Evolutionary conservation across 225 moss, liverwort and hornwort genomes (phyloP).

Genomic region (Pseudoscleropodium purum): DNA sequence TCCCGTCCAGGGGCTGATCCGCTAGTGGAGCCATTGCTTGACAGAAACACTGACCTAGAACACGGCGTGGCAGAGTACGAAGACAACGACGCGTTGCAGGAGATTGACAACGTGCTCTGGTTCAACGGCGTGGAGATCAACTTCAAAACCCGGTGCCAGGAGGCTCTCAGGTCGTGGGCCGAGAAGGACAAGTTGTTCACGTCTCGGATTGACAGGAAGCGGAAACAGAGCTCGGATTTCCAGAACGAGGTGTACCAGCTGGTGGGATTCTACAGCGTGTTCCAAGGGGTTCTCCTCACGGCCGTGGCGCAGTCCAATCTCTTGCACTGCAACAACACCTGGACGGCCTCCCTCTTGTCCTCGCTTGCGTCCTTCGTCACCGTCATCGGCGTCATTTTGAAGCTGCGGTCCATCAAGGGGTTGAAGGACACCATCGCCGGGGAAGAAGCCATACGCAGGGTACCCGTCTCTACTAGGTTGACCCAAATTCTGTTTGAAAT

Average conservation of each 20-base stretch:
- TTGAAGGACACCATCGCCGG: constrained; percentile 7
- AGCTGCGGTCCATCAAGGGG: neutral
- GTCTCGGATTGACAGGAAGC: constrained; percentile 8
- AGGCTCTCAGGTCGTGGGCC: neutral
- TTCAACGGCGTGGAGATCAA: neutral
- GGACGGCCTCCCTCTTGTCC: constrained; percentile 1
- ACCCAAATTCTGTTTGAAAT: neutral
- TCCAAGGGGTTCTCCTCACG: neutral
- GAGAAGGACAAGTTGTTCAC: constrained; percentile 4
- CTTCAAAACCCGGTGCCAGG: neutral
- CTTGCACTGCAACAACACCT: constrained; percentile 16
- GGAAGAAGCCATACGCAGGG: constrained; percentile 5
- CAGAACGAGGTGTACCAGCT: constrained; percentile 30
- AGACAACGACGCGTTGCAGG: constrained; percentile 23
- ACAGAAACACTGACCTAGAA: neutral
- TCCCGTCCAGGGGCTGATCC: neutral
- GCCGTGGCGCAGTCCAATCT: constrained; percentile 21
- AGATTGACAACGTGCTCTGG: constrained; percentile 28
- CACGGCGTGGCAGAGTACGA: neutral
- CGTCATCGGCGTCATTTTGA: constrained; percentile 2
- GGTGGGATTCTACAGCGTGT: constrained; percentile 6
- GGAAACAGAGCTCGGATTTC: neutral
- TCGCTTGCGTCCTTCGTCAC: constrained; percentile 6
- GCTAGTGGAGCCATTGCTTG: neutral
- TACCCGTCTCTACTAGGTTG: neutral